phyloP scores from a whole-genome alignment of 2,329 filamentous ascomycete genomes.

The Pseudocercospora crystallina region DNA sequence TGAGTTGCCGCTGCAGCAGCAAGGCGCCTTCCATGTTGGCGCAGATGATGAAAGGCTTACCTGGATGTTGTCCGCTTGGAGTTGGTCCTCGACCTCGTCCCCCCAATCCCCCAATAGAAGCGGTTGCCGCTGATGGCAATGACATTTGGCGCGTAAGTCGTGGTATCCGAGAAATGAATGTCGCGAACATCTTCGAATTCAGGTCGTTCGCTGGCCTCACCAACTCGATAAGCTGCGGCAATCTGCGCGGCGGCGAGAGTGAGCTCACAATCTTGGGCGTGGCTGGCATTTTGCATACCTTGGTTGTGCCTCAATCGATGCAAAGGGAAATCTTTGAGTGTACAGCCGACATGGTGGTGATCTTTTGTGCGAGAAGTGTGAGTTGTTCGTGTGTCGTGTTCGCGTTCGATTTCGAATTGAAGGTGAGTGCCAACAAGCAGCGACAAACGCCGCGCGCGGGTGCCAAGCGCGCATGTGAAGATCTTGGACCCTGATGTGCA shows the following conservation, averaged over 20 bases:
- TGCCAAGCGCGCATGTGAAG: no score
- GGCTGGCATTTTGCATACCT: not conserved
- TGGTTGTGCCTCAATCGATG: not conserved
- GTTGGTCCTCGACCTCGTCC: not conserved
- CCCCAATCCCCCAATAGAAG: not conserved
- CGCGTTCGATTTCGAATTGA: no score
- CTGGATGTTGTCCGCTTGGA: not conserved
- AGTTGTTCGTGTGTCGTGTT: no score
- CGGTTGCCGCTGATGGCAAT: not conserved
- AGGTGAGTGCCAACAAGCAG: no score
- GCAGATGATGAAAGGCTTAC: not conserved
- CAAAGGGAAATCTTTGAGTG: not conserved
- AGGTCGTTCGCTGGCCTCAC: not conserved
- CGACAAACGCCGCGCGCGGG: no score
- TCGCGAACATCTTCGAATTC: not conserved
- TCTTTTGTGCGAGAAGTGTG: no score
- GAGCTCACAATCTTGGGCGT: no score
- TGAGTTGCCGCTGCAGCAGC: no score
- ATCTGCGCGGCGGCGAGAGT: not conserved
- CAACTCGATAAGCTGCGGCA: not conserved
- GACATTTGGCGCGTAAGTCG: not conserved
- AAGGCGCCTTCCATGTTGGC: no score
- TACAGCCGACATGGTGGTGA: no score
- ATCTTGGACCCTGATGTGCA: no score
- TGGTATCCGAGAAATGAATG: not conserved